Base-by-base conservation (phyloP, 768 basidiomycete genomes). In the Boletus pseudo-olivaceus region DNA sequence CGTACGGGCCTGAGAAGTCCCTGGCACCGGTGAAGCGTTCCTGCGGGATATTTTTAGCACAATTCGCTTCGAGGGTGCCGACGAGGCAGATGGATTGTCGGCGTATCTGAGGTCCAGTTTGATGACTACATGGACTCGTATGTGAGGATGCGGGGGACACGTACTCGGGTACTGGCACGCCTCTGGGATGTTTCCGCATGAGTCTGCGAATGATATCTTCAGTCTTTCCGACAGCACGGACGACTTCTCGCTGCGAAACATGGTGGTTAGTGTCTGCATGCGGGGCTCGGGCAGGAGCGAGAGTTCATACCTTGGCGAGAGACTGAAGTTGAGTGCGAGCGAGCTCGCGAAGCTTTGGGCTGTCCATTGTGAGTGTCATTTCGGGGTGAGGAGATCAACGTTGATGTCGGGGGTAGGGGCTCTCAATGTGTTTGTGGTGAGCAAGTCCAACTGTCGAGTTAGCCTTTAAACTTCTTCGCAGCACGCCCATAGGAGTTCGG, bases 201-300 rank as follows among this genome's bases (percentile, higher is more conserved):
- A 69, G 58, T 49, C 62, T 53, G 35, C 55, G 54, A 39, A 70
- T 65, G 23, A 68, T 71, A 4, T 61, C 61, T 52, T 63, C 70
- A 1, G 60, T 68, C 56, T 67, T 68, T 3, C 58, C 66, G 17
- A 64, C 52, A 0, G 66, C 68, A n/a, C 59, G 59, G 19, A 71
- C 34, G 12, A 54, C 41, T 53, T 71, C 63, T 59, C 54, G 51
- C 70, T 71, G 43, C 1, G 45, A 23, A 32, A 37, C 30, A 20
- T 2, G 44, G 26, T 19, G n/a, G 37, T 49, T 3, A 61, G 42
- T 12, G 19, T 47, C 12, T 11, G 23, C 10, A 30, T 9, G 20
- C n/a, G 19, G n/a, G 17, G 17, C 1, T 19, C 19, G 1, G 10
- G 17, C 7, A 37, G 39, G 14, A 29, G 29, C 8, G 30, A 43